Evolutionary conservation across 371 early-diverging fungal species (phyloP), one percentile per base, ranked within the genome.

Genomic region (Syncephalastrum racemosum): DNA sequence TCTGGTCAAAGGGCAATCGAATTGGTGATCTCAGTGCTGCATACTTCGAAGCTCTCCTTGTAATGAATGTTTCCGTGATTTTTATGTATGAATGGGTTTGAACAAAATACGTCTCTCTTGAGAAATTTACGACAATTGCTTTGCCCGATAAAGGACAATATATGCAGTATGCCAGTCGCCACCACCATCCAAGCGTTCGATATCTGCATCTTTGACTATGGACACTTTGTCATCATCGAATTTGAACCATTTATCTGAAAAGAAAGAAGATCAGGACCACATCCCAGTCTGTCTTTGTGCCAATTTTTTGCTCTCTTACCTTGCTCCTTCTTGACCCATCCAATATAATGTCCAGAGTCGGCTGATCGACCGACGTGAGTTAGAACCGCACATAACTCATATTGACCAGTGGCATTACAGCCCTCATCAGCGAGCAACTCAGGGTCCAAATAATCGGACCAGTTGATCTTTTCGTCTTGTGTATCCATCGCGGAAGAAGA

Each of bases 221-320:
- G 90, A 87, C 6, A 98, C 98, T 50, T 90, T 88, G 62, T 98
- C 97, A 67, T 98, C 99, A 68, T 98, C 96, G 66, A 89, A 98
- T 68, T 96, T 94, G 72, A 84, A 82, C 94, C 94, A 94, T 63
- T 90, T 84, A 57, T 92, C 83, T 58, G 64, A 58, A 46, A 53
- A 42, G 4, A 49, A 6, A 47, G 6, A 39, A n/a, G 5, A 50
- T 27, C 4, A 27, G 14, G 4, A n/a, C 13, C 16, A 40, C 46
- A 50, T 42, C 47, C n/a, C 2, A 43, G n/a, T 48, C n/a, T 50
- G 50, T 27, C 15, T 15, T 42, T 12, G 39, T 16, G 12, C 36
- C 10, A 7, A 10, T n/a, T n/a, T n/a, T n/a, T 20, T 2, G 16
- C 43, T 23, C 14, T 43, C 62, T 47, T 63, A 73, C 77, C 60